A percentile compares a stretch with the other conserved stretches of the same genome.
These are phyloP conservation scores for Botrytis elliptica DNA, from an alignment of 2,329 filamentous ascomycete genomes.

Conservation along the genomic window DNA sequence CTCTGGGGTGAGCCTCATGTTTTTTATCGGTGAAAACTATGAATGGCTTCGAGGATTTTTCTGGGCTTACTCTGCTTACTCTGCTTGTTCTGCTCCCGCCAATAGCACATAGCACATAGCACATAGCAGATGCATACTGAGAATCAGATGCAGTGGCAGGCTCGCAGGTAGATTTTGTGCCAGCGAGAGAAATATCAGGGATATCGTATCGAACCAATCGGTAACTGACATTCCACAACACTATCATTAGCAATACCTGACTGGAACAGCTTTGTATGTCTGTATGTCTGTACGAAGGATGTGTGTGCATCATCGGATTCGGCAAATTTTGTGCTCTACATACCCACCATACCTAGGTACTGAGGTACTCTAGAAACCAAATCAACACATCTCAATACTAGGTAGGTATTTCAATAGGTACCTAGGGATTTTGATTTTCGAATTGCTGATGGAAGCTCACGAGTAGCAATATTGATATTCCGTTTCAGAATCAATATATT, in stretches of 20 bases:
- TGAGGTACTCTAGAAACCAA: not conserved
- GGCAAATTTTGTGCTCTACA: not conserved
- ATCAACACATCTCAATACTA: not conserved
- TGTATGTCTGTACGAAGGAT: too few species aligned
- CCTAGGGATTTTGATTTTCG: not conserved
- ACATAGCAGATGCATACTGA: not conserved
- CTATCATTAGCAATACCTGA: not conserved
- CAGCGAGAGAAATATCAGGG: not conserved
- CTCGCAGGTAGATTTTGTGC: not conserved
- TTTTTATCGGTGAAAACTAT: not conserved
- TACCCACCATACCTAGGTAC: too few species aligned
- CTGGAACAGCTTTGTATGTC: not conserved
- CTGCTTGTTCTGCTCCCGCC: not conserved
- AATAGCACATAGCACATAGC: not conserved
- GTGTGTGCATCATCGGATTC: not conserved
- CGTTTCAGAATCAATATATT: not conserved
- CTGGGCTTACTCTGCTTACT: too few species aligned
- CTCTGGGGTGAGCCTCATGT: not conserved
- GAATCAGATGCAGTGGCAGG: not conserved
- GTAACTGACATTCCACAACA: not conserved
- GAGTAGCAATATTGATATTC: not conserved
- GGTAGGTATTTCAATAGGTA: too few species aligned
- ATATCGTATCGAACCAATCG: not conserved
- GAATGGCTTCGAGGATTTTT: not conserved
- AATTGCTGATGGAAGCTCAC: not conserved